Percentiles rank a stretch among this genome's conserved stretches.
Conservation (phyloP, 2,329 filamentous ascomycete genomes). For the Penicillium hesseltinei region DNA sequence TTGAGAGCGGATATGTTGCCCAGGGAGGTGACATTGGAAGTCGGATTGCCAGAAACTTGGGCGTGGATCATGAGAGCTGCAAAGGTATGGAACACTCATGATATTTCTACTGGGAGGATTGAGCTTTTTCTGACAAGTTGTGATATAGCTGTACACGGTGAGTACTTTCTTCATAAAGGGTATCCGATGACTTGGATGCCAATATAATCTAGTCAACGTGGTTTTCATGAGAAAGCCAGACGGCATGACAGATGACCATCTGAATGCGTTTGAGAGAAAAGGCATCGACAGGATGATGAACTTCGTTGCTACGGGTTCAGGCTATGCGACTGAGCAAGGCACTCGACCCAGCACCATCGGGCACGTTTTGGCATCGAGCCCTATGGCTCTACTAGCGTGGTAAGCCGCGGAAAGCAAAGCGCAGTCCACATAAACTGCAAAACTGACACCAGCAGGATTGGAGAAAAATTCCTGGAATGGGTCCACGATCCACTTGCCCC, state of each 20-base stretch:
- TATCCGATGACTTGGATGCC: background rate
- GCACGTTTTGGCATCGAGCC: conserved; percentile 32
- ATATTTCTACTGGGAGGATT: background rate
- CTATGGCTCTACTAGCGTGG: conserved; percentile 35
- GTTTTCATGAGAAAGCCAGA: conserved; percentile 25
- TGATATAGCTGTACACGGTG: conserved; percentile 29
- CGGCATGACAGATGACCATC: conserved; percentile 21
- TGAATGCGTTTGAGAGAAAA: conserved; percentile 28
- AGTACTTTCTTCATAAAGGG: conserved; percentile 4
- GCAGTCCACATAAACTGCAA: background rate
- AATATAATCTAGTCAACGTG: conserved; percentile 29
- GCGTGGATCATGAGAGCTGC: conserved; percentile 28
- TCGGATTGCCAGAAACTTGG: conserved; percentile 24
- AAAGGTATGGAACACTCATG: conserved; percentile 24
- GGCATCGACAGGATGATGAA: conserved; percentile 26
- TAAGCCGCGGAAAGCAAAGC: conserved; percentile 5
- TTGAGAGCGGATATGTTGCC: conserved; percentile 29
- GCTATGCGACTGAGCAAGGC: conserved; percentile 32
- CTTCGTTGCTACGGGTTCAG: conserved; percentile 23
- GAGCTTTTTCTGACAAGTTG: background rate
- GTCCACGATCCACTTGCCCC: conserved; percentile 32
- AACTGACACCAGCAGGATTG: conserved; percentile 32
- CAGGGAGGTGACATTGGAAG: conserved; percentile 37
- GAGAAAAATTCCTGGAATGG: conserved; percentile 41
- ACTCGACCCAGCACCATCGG: conserved; percentile 37